A percentile compares a stretch with the other conserved stretches of the same genome.
phyloP scores from a whole-genome alignment of 2,329 filamentous ascomycete species.

The Aspergillus ochraceoroseus region DNA sequence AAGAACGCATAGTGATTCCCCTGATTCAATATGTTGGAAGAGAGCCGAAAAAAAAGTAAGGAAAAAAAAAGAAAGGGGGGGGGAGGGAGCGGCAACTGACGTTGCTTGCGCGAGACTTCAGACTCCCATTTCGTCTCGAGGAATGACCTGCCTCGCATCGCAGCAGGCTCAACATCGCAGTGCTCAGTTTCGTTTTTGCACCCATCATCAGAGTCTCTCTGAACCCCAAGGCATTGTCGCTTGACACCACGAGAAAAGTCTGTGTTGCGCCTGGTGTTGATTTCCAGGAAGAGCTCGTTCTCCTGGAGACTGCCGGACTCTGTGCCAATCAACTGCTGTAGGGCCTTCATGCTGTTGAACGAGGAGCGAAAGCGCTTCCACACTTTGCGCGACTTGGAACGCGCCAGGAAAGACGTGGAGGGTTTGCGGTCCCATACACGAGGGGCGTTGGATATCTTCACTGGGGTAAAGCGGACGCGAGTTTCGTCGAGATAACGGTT shows the following conservation, averaged over 20 bases:
- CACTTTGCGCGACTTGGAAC: constrained; percentile 42
- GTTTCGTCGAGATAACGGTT: constrained; percentile 20
- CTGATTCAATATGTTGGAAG: no score
- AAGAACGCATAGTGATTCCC: neutral
- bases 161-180: neutral
- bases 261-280: constrained; percentile 30
- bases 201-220: constrained; percentile 2
- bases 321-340: constrained; percentile 24
- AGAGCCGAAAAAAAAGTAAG: neutral
- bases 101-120: constrained; percentile 29
- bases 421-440: constrained; percentile 46
- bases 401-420: constrained; percentile 38
- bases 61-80: neutral
- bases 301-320: constrained; percentile 20
- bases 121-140: constrained; percentile 42
- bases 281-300: constrained; percentile 28
- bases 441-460: constrained; percentile 34
- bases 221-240: constrained; percentile 29
- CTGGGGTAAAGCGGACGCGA: constrained; percentile 42
- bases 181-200: neutral
- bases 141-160: constrained; percentile 31
- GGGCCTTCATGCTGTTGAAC: constrained; percentile 33
- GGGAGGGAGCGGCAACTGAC: constrained; percentile 26
- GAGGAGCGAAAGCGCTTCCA: constrained; percentile 44
- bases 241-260: constrained; percentile 36